A percentile compares a stretch with the other conserved stretches of the same genome.
These are phyloP conservation scores for Neophaeococcomyces mojaviensis DNA, from an alignment of 2,329 filamentous ascomycete species.

Conservation along the genomic window DNA sequence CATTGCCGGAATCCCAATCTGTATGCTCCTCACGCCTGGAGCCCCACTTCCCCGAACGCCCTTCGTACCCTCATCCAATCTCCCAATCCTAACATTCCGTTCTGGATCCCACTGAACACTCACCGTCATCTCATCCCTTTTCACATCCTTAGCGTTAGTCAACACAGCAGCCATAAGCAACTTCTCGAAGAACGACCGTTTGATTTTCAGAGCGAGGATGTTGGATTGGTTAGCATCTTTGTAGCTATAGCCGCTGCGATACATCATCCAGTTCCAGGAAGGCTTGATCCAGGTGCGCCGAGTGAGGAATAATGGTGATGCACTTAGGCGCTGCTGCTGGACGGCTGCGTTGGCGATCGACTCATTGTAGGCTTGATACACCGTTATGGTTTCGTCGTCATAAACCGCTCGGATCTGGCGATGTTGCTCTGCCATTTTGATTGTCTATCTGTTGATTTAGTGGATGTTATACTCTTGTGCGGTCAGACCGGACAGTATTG, in stretches of 20 bases:
- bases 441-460: no score
- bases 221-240: slow-evolving; percentile 49
- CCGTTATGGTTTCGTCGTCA: slow-evolving; percentile 46
- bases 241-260: slow-evolving; percentile 53
- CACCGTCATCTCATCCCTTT: slow-evolving; percentile 30
- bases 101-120: slow-evolving; percentile 61
- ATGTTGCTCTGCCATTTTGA: no score
- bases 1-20: slow-evolving; percentile 50
- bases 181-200: slow-evolving; percentile 41
- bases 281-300: slow-evolving; percentile 63
- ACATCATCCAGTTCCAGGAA: slow-evolving; percentile 58
- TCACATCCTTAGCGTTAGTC: slow-evolving; percentile 20
- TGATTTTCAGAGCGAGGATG: slow-evolving; percentile 52
- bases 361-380: slow-evolving; percentile 55
- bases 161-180: slow-evolving; percentile 36
- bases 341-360: slow-evolving; percentile 50
- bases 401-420: slow-evolving; percentile 49
- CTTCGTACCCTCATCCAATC: slow-evolving; percentile 31
- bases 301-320: slow-evolving; percentile 46
- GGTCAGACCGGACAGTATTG: no score
- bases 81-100: slow-evolving; percentile 39
- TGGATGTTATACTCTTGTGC: no score
- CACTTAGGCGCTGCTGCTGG: slow-evolving; percentile 43
- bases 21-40: slow-evolving; percentile 47
- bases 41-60: no score